A percentile compares a stretch with the other conserved stretches of the same genome.
These are phyloP conservation scores for Mucor circinelloides DNA, from an alignment of 371 early-diverging fungal species.

Conservation along the genomic window DNA sequence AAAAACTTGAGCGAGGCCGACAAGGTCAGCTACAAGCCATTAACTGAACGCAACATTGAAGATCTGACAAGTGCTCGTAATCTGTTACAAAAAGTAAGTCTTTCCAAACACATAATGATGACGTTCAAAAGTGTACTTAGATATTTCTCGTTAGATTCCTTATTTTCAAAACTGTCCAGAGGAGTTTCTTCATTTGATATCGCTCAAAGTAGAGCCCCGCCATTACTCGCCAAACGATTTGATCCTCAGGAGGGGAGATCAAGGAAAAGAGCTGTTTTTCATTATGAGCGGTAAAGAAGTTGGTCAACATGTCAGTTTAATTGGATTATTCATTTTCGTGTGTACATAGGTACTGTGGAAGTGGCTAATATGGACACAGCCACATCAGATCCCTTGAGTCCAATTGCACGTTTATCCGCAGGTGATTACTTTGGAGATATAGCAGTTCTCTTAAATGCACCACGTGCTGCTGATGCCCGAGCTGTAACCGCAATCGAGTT, in stretches of 20 bases:
- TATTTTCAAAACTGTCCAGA: slow-evolving; percentile 54
- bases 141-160: slow-evolving; percentile 40
- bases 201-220: slow-evolving; percentile 54
- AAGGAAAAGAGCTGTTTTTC: slow-evolving; percentile 80
- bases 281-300: slow-evolving; percentile 67
- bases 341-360: slow-evolving; percentile 43
- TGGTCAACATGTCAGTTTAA: not conserved
- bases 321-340: too few species aligned
- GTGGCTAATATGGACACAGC: slow-evolving; percentile 20
- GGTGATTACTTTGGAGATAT: slow-evolving; percentile 81
- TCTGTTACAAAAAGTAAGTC: slow-evolving; percentile 36
- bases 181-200: slow-evolving; percentile 55
- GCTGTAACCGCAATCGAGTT: slow-evolving; percentile 61
- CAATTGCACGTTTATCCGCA: slow-evolving; percentile 35
- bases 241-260: slow-evolving; percentile 70
- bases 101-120: not conserved
- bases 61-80: slow-evolving; percentile 31
- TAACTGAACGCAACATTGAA: slow-evolving; percentile 27
- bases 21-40: slow-evolving; percentile 17
- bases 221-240: slow-evolving; percentile 50
- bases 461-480: slow-evolving; percentile 77
- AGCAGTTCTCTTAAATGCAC: slow-evolving; percentile 76
- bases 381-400: slow-evolving; percentile 3
- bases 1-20: slow-evolving; percentile 6
- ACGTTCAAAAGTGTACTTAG: not conserved